These are phyloP conservation scores for Wickerhamomyces sp. DNA, from an alignment of 1,139 yeast genomes.

Conservation along the genomic window DNA sequence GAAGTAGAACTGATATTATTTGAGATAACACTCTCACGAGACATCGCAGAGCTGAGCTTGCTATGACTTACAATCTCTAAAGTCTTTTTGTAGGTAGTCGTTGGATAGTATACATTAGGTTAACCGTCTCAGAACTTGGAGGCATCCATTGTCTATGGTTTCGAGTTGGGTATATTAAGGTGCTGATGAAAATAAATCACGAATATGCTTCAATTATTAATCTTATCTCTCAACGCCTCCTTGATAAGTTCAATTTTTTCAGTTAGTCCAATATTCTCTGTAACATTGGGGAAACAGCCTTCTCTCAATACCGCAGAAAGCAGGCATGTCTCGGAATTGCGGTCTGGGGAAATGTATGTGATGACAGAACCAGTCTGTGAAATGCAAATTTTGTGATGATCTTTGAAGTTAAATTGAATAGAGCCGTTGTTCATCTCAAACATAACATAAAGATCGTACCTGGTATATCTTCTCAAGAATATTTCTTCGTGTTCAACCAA, in stretches of 20 bases:
- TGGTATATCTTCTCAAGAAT: constrained; percentile 74
- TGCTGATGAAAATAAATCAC: too few species aligned
- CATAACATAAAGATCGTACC: constrained; percentile 79
- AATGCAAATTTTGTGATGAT: constrained; percentile 83
- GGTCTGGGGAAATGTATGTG: constrained; percentile 77
- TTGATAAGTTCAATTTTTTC: constrained; percentile 34
- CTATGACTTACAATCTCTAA: too few species aligned
- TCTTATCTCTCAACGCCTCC: constrained; percentile 24
- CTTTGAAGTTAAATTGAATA: constrained; percentile 90
- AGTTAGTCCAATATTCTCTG: constrained; percentile 47
- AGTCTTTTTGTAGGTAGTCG: too few species aligned
- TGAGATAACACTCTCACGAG: too few species aligned
- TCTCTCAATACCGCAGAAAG: constrained; percentile 54
- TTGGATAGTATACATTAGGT: too few species aligned
- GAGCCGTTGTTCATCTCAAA: constrained; percentile 92
- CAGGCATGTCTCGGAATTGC: constrained; percentile 67
- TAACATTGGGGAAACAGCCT: constrained; percentile 58
- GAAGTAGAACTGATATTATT: too few species aligned
- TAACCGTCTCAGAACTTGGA: too few species aligned
- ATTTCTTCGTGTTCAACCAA: constrained; percentile 50
- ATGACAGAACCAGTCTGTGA: constrained; percentile 72
- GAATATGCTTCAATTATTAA: constrained; percentile 11
- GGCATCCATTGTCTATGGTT: too few species aligned
- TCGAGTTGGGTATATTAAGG: too few species aligned
- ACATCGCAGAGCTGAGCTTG: too few species aligned